Evolutionary conservation across 441 rosid genomes (phyloP).

Genomic region (Sinapis alba): DNA sequence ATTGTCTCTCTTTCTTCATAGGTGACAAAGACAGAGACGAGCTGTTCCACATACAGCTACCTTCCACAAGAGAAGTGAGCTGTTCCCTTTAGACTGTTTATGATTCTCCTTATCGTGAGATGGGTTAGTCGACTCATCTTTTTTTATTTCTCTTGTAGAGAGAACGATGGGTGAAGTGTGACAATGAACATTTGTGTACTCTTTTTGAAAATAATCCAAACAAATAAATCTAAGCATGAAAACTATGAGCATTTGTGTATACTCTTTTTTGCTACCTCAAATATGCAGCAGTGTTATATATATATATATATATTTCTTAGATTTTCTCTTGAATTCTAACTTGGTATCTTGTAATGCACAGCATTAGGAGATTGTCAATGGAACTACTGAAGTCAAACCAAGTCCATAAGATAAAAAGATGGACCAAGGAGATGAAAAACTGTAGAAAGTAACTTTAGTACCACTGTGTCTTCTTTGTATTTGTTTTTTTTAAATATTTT

Average conservation of each 20-base stretch:
- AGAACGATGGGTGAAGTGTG: slow-evolving; percentile 14
- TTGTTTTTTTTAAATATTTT: no score
- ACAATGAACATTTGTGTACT: not conserved
- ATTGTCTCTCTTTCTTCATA: slow-evolving; percentile 35
- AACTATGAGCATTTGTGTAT: not conserved
- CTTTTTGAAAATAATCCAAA: not conserved
- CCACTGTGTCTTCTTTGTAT: not conserved
- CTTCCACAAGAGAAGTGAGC: slow-evolving; percentile 54
- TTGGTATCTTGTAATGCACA: slow-evolving; percentile 31
- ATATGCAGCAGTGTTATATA: not conserved
- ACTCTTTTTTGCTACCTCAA: not conserved
- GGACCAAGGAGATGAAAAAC: slow-evolving; percentile 55
- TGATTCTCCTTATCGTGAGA: slow-evolving; percentile 15
- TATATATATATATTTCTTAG: not conserved
- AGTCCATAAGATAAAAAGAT: slow-evolving; percentile 43
- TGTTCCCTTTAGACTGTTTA: not conserved
- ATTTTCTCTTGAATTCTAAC: not conserved
- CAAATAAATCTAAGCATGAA: not conserved
- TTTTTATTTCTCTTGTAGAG: not conserved
- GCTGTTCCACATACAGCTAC: slow-evolving; percentile 67
- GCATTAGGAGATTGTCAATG: slow-evolving; percentile 80
- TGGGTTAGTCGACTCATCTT: slow-evolving; percentile 28
- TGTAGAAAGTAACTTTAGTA: slow-evolving; percentile 50
- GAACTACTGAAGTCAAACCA: slow-evolving; percentile 57
- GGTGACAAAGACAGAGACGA: slow-evolving; percentile 86